These are phyloP conservation scores for Suillus variegatus DNA, from an alignment of 768 basidiomycete species.

Conservation along the genomic window DNA sequence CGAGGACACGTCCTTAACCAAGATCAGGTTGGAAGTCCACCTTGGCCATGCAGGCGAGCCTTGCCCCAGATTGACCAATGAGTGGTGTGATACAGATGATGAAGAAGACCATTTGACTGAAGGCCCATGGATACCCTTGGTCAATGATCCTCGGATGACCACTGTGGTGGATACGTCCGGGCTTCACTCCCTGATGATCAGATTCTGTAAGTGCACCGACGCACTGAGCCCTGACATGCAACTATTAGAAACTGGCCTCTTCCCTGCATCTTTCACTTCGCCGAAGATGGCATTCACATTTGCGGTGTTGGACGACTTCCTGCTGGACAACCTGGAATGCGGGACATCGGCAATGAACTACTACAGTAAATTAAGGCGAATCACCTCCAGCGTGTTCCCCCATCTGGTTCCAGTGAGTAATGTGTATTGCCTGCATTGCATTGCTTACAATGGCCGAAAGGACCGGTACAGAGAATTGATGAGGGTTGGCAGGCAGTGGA, in stretches of 20 bases:
- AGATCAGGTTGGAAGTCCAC: background rate
- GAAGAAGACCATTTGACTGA: background rate
- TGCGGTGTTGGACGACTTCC: constrained; percentile 3
- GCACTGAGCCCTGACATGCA: background rate
- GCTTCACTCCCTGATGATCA: background rate
- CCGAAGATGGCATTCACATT: constrained; percentile 1
- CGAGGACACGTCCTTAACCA: background rate
- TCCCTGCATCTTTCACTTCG: constrained; percentile 1
- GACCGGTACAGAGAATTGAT: background rate
- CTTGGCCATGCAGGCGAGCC: constrained; percentile 9
- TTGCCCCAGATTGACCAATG: constrained; percentile 12
- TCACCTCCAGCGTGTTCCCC: background rate
- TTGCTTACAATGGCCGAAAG: background rate
- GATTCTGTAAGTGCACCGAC: background rate
- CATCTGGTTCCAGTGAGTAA: background rate
- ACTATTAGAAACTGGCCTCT: background rate
- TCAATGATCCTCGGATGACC: background rate
- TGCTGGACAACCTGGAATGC: constrained; percentile 12
- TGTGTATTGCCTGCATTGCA: background rate
- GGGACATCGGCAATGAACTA: constrained; percentile 16
- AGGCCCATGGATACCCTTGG: background rate
- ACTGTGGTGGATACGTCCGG: background rate
- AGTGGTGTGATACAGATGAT: background rate
- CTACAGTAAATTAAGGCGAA: constrained; percentile 10
- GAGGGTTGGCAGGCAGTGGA: background rate